These are phyloP conservation scores for Brassica rapa DNA, from an alignment of 345 rosid genomes.

Conservation along the genomic window DNA sequence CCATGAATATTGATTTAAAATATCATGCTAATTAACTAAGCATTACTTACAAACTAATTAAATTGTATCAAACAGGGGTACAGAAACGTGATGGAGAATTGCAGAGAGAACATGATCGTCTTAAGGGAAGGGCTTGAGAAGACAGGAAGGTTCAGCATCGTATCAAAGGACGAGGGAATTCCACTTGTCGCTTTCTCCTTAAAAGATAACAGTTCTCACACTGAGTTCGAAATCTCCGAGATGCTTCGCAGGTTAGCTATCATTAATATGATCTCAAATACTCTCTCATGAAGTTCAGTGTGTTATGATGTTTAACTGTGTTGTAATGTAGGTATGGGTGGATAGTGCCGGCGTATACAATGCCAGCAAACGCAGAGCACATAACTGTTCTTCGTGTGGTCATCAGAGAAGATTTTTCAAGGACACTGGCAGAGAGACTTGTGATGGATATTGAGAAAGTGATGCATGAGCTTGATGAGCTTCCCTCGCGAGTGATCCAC, in stretches of 20 bases:
- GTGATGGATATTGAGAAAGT: constrained; percentile 2
- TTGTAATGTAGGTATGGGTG: neutral
- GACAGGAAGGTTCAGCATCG: neutral
- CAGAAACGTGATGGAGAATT: neutral
- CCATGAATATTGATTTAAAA: neutral
- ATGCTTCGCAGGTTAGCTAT: neutral
- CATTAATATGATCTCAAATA: neutral
- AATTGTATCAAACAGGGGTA: neutral
- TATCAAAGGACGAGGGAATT: neutral
- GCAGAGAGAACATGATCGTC: neutral
- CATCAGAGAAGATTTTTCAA: neutral
- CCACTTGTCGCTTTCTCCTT: neutral
- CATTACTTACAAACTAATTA: neutral
- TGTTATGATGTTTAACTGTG: neutral
- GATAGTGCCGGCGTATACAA: neutral
- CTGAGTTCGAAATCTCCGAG: neutral
- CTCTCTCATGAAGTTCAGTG: neutral
- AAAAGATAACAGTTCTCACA: neutral
- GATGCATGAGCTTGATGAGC: neutral
- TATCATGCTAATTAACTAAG: neutral
- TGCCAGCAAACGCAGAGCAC: neutral
- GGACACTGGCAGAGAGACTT: neutral
- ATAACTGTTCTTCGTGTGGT: neutral
- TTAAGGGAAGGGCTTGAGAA: constrained; percentile 1
- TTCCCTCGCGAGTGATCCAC: neutral